Base-by-base conservation (phyloP, 2,329 filamentous ascomycete species). In the Pseudogymnoascus sp. region DNA sequence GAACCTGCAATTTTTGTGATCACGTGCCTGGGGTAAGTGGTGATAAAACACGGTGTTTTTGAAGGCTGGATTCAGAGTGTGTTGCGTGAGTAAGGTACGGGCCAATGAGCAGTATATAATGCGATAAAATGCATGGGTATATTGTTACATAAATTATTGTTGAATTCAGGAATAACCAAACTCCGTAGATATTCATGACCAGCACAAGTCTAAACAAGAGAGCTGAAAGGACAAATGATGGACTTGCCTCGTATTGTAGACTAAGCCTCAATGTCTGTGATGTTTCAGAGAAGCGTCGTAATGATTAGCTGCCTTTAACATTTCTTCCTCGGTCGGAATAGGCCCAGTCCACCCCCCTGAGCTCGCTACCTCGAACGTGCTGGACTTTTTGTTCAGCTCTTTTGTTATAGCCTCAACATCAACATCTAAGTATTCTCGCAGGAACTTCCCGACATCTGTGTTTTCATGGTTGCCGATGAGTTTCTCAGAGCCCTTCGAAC, bases 381-480 rank as follows among this genome's bases (percentile, higher is more conserved):
- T 56, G 13, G 63, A 61, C 34, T 66, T 66, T 28, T 66, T 61
- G 19, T 62, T 59, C 9, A 99, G 75, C 72, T 94, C 85, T 68
- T 83, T 76, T 0, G 92, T 96, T 60, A 97, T 83, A 30, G 78
- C 77, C 1, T 89, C 82, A 1, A 96, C 82, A 69, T 96, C 86
- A 1, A 97, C 82, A 56, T 82, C 82, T 0, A 99, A 80, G 69
- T 94, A 99, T 7, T 84, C 76, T 6, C 83, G 77, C 61, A 99
- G 74, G 72, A 96, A 99, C 45, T 81, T 77, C 33, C 94, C 94
- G 0, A 99, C 81, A 23, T 97, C 91, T 0, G 86, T 97, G 71
- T 99, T 99, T 77, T 99, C 94, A 59, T 95, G 86, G 71, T 97
- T 97, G 6, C 92, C 92, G 5, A 96, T 78, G 12, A 80, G 77